phyloP scores from a whole-genome alignment of 2,329 filamentous ascomycete genomes.

The Fusarium sp. region DNA sequence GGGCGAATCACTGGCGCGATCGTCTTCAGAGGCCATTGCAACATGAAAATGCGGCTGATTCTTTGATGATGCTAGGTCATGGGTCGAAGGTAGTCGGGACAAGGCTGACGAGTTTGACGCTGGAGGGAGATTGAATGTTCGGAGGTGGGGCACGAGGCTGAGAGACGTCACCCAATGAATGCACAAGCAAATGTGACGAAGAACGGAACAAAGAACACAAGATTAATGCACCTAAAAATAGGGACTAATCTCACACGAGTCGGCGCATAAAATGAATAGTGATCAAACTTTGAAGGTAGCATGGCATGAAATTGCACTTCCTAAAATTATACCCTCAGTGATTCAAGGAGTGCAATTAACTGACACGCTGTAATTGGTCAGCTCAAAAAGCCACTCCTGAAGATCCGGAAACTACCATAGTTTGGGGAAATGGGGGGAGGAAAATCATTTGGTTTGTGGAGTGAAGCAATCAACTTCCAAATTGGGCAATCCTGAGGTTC shows the following conservation, averaged over 20 bases:
- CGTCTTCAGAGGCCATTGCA: slow-evolving; percentile 45
- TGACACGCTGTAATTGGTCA: slow-evolving; percentile 25
- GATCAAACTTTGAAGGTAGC: not conserved
- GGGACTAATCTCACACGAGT: slow-evolving; percentile 3
- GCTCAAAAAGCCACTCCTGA: slow-evolving; percentile 37
- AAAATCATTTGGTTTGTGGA: slow-evolving; percentile 21
- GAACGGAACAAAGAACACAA: not conserved
- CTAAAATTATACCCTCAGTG: not conserved
- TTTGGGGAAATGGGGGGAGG: slow-evolving; percentile 27
- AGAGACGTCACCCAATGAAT: slow-evolving; percentile 12
- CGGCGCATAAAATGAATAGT: not conserved
- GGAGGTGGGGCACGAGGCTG: slow-evolving; percentile 33
- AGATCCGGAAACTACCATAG: slow-evolving; percentile 39
- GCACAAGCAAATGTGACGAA: slow-evolving; percentile 1
- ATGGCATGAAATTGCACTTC: slow-evolving; percentile 18
- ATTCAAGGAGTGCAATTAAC: not conserved
- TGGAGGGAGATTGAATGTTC: slow-evolving; percentile 3
- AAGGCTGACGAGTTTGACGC: slow-evolving; percentile 31
- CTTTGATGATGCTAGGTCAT: slow-evolving; percentile 15
- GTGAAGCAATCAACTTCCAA: not conserved
- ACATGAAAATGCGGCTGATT: not conserved
- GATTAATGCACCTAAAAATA: slow-evolving; percentile 23
- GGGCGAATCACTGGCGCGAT: slow-evolving; percentile 40
- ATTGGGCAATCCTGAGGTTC: not conserved
- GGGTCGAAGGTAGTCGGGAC: slow-evolving; percentile 26